Base-by-base conservation (phyloP, 2,329 filamentous ascomycete genomes). In the Biscogniauxia sp. region DNA sequence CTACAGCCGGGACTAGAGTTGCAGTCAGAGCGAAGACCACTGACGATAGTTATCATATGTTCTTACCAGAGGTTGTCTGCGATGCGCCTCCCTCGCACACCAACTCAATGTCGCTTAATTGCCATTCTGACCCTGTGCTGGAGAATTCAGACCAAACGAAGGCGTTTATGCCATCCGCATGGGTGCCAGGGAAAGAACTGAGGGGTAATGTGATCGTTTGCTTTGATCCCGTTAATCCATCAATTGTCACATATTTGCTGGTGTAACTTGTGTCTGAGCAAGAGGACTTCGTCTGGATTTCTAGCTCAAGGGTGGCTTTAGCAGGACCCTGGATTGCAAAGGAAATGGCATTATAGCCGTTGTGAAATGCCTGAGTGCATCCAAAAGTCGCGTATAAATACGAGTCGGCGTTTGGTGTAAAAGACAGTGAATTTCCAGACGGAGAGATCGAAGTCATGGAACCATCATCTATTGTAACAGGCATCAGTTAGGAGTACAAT, bases 391-490 rank as follows among this genome's bases (percentile, higher is more conserved):
- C 56, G 51, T 58, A 58, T 11, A 58, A 54, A 26, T 58, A 58
- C 3, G 56, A 58, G 26, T 20, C 8, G 15, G 56, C 49, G 11
- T 54, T 58, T 11, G 56, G 56, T 15, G 5, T 54, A 32, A 58
- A 58, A 17, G 25, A 45, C 11, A 58, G 37, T 6, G 20, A 19
- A 11, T 58, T 72, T 19, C 51, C 64, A 0, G 61, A 61, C 1
- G 53, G 54, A 5, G 68, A 68, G 5, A 20, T 59, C 61, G 67
- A 54, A 7, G 61, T 63, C 45, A 32, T 32, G 2, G 13, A 19
- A 4, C 20, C 23, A 49, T 54, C 53, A 50, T 54, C 23, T 55
- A 54, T 17, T 13, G 25, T 37, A 15, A 19, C 28, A 15, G 13
- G 23, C 20, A 37, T 25, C 11, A 54, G 28, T 54, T 6, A 26